Evolutionary conservation across 257 asterid genomes (phyloP).

Genomic region (Fraxinus anomala): DNA sequence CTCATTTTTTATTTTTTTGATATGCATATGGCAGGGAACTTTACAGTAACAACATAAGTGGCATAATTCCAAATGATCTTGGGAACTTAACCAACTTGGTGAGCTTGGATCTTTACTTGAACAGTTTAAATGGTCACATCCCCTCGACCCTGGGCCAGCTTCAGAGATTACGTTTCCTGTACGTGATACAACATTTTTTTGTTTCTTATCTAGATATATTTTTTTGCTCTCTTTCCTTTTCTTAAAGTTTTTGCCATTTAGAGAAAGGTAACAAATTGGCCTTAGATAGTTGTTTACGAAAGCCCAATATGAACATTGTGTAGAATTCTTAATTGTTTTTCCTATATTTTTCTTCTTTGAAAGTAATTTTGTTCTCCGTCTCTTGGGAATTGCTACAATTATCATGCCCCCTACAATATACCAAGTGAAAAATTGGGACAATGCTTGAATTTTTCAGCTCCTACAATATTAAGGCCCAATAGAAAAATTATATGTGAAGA

Average conservation of each 20-base stretch:
- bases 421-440: not conserved
- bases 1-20: not conserved
- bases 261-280: not conserved
- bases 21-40: conserved; percentile 68
- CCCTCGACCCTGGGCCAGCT: conserved; percentile 76
- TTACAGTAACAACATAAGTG: conserved; percentile 81
- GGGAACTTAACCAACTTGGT: conserved; percentile 86
- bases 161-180: conserved; percentile 81
- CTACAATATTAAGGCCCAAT: not conserved
- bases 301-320: conserved; percentile 4
- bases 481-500: not conserved
- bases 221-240: conserved; percentile 19
- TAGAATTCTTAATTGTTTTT: conserved; percentile 14
- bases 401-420: not conserved
- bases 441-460: not conserved
- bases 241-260: not conserved
- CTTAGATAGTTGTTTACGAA: conserved; percentile 5
- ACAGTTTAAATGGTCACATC: conserved; percentile 65
- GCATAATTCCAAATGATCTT: conserved; percentile 75
- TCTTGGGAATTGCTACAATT: not conserved
- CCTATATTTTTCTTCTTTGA: conserved; percentile 5
- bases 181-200: conserved; percentile 36
- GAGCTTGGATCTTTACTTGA: conserved; percentile 95
- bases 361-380: not conserved
- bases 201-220: conserved; percentile 4